Base-by-base conservation (phyloP, 371 early-diverging fungal species). In the Parasitella parasitica region DNA sequence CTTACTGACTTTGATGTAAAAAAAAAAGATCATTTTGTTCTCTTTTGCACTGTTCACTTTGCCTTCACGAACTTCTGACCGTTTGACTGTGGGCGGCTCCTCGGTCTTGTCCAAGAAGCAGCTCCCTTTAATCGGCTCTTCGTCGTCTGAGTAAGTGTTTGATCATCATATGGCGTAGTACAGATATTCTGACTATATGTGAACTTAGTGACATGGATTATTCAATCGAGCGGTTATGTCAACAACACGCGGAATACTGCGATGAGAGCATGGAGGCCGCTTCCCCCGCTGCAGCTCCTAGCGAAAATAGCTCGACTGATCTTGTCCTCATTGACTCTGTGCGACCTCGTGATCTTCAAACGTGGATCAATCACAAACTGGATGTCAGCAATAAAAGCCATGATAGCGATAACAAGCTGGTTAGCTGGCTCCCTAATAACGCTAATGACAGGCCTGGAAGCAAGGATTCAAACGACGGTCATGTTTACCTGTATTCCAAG, bases 41-140 rank as follows among this genome's bases (percentile, higher is more conserved):
- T 82, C 86, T 52, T 79, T 81, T 79, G 83, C 82, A 60, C 48
- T 83, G 69, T 83, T 86, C 73, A 77, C 86, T 67, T 52, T 86
- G 50, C 86, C 86, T 7, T 70, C 80, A 11, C 62, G 78, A 58
- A 68, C 66, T 3, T 41, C 77, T 3, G 74, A 76, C 54, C 81
- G 72, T 12, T 67, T 84, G 16, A 84, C 84, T 56, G 84, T 86
- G 9, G 86, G 86, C 41, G 86, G 83, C 0, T 37, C 61, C 7
- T 41, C 63, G 4, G 57, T 57, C 12, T n/a, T 57, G 32, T 32
- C 24, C 13, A 53, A 49, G 20, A 57, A 57, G 28, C 71, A 66
- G 35, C 60, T 67, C 13, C 67, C 77, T 6, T 57, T 73, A 11
- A 55, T 71, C 20, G 73, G 63, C 8, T 48, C 66, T 24, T 49